Percentiles rank a stretch among this genome's conserved stretches.
These are phyloP conservation scores for Didymella exigua DNA, from an alignment of 2,329 filamentous ascomycete species.

Conservation along the genomic window DNA sequence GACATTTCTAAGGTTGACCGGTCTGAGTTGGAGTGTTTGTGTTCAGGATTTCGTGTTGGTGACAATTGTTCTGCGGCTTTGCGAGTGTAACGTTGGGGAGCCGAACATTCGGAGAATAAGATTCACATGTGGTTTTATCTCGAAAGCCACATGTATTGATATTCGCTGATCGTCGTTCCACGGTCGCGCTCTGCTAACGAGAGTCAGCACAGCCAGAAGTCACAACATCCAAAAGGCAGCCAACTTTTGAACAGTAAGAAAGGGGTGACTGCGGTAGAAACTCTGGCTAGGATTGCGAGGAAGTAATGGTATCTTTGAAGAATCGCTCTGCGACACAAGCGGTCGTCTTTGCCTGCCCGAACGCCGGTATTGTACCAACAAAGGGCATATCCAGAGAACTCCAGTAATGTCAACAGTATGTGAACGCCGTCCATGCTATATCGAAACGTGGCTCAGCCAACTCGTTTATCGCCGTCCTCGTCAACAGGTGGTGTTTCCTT, in stretches of 20 bases:
- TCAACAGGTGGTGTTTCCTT: slow-evolving; percentile 60
- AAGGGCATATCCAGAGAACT: slow-evolving; percentile 15
- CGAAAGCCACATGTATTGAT: background rate
- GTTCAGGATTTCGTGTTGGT: background rate
- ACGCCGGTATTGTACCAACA: slow-evolving; percentile 12
- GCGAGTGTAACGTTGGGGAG: slow-evolving; percentile 11
- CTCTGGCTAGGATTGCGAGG: slow-evolving; percentile 3
- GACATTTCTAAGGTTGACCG: background rate
- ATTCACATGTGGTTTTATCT: background rate
- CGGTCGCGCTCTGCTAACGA: background rate
- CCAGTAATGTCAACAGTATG: slow-evolving; percentile 7
- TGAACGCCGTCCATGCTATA: slow-evolving; percentile 14
- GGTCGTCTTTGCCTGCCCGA: slow-evolving; percentile 13
- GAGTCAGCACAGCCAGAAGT: background rate
- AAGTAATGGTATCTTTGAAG: slow-evolving; percentile 24
- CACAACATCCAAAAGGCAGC: background rate
- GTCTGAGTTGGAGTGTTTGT: background rate
- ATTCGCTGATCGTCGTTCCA: background rate
- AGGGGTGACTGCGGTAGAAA: background rate
- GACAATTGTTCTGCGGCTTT: background rate
- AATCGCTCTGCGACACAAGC: slow-evolving; percentile 12
- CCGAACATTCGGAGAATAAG: background rate
- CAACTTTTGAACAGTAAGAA: background rate
- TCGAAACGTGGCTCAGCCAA: slow-evolving; percentile 12
- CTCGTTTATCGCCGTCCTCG: slow-evolving; percentile 42